phyloP scores from a whole-genome alignment of 192 early-diverging fungal genomes.

The Funneliformis geosporum region DNA sequence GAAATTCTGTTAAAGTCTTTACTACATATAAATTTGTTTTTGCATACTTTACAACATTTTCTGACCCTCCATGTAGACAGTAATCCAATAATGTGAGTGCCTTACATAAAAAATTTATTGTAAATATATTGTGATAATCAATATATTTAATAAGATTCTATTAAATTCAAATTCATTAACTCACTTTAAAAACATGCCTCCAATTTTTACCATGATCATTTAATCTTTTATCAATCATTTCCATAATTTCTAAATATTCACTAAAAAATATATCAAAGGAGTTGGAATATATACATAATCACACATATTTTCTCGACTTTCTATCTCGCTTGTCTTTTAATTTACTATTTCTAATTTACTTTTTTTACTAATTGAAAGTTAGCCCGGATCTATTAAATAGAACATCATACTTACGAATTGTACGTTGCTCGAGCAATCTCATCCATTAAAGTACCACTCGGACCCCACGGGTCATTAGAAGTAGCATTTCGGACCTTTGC shows the following conservation, averaged over 20 bases:
- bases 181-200: conserved; percentile 97
- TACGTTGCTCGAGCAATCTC: conserved; percentile 84
- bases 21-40: conserved; percentile 90
- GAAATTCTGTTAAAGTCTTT: conserved; percentile 96
- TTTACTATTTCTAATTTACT: too few relatives aligned
- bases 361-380: too few relatives aligned
- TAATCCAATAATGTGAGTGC: conserved; percentile 85
- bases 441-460: conserved; percentile 74
- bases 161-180: conserved; percentile 6
- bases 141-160: background rate
- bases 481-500: conserved; percentile 87
- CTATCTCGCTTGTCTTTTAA: too few relatives aligned
- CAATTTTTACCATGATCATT: conserved; percentile 98
- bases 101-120: too few relatives aligned
- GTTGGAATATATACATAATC: too few relatives aligned
- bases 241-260: conserved; percentile 95
- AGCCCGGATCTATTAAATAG: too few relatives aligned
- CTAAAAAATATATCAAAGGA: too few relatives aligned
- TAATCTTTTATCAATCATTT: conserved; percentile 95
- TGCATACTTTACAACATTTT: conserved; percentile 83
- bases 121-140: too few relatives aligned
- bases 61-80: conserved; percentile 81
- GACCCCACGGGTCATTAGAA: conserved; percentile 77
- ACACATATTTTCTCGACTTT: too few relatives aligned
- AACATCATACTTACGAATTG: conserved; percentile 82